These are phyloP conservation scores for Carallia pectinifolia DNA, from an alignment of 345 rosid genomes.

Conservation along the genomic window DNA sequence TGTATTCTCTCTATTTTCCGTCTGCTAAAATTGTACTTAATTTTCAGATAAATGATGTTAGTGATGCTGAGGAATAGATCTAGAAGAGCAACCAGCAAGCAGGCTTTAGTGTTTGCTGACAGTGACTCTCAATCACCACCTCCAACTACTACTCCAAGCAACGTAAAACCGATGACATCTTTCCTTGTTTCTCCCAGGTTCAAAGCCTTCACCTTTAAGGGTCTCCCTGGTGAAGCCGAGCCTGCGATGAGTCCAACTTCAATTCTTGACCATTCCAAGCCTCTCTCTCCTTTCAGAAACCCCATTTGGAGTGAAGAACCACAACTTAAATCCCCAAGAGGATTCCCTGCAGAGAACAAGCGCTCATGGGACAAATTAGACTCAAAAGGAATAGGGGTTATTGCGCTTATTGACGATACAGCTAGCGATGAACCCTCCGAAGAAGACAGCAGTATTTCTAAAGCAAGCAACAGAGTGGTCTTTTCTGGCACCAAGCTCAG, in stretches of 20 bases:
- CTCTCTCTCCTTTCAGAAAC: conserved; percentile 38
- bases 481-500: conserved; percentile 52
- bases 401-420: conserved; percentile 45
- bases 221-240: conserved; percentile 47
- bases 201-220: conserved; percentile 47
- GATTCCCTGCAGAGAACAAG: conserved; percentile 19
- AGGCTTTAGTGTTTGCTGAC: conserved; percentile 61
- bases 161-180: conserved; percentile 29
- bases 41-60: background rate
- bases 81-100: conserved; percentile 52
- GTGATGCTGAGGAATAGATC: conserved; percentile 52
- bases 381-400: conserved; percentile 50
- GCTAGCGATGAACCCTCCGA: conserved; percentile 11
- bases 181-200: conserved; percentile 55
- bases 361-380: conserved; percentile 28
- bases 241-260: conserved; percentile 56
- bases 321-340: conserved; percentile 36
- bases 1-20: background rate
- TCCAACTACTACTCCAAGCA: conserved; percentile 29
- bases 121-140: conserved; percentile 8
- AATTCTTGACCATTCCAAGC: conserved; percentile 50
- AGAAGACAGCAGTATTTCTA: conserved; percentile 7
- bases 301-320: conserved; percentile 27
- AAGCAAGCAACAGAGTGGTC: conserved; percentile 45
- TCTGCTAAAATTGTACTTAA: background rate